Base-by-base conservation (phyloP, 2,329 filamentous ascomycete genomes). In the Albophoma yamanashiensis region DNA sequence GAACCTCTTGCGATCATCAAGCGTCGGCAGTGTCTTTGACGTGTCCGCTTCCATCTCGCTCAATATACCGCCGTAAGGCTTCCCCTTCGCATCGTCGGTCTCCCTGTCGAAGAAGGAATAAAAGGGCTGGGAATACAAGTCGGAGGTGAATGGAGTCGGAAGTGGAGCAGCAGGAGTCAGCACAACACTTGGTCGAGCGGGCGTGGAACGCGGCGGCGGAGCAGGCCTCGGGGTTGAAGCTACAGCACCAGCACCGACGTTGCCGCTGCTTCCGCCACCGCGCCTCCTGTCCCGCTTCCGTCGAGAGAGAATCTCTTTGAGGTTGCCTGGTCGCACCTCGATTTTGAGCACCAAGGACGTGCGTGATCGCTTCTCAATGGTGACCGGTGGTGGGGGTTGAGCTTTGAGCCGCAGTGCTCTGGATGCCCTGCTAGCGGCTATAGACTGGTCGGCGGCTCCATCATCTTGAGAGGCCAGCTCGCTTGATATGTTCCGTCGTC, bases 61-160 rank as follows among this genome's bases (percentile, higher is more conserved):
- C 36, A 99, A 79, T 58, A 99, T 96, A 1, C 94, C 94, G 36
- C 94, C 94, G 65, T 97, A 99, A 0, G 94, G 94, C 71, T 96
- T 97, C 57, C 89, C 89, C 71, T 95, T 96, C 45, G 86, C 78
- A 67, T 97, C 92, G 62, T 97, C 92, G 22, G 86, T 86, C 66
- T 97, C 93, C 65, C 89, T 90, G 66, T 97, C 93, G 62, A 89
- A 89, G 64, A 97, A 92, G 0, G 90, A 90, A 67, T 93, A 93
- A 69, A 95, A 93, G 1, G 90, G 89, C 62, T 91, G 88, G 1
- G 85, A 85, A 69, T 90, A 92, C 50, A 74, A 75, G 67, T 84
- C 71, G 68, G 81, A 68, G 70, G 82, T 73, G 75, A 85, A 76
- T 73, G 87, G 70, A 73, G 87, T 70, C 71, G 80, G 84, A 69